Evolutionary conservation across 2,329 filamentous ascomycete species (phyloP).

Genomic region (Fusarium burgessii): DNA sequence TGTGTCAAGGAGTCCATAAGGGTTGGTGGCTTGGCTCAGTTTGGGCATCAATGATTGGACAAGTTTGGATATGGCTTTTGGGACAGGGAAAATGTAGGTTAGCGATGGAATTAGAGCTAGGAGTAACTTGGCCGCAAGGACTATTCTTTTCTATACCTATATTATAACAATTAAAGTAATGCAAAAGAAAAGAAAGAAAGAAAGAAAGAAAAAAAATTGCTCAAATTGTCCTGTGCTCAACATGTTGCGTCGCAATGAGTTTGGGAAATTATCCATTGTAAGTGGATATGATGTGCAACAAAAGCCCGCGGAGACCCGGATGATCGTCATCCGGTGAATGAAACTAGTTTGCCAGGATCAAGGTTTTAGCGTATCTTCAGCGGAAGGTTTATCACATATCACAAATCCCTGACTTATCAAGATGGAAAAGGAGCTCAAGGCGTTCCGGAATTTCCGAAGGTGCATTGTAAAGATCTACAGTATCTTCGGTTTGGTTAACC

Average conservation of each 20-base stretch:
- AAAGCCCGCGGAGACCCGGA: slow-evolving; percentile 1
- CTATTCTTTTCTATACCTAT: neutral
- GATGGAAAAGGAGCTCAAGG: neutral
- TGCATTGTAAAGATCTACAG: neutral
- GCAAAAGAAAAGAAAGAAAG: neutral
- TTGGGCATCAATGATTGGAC: neutral
- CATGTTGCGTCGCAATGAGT: neutral
- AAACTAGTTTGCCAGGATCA: neutral
- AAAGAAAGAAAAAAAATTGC: neutral
- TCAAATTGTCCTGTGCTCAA: neutral
- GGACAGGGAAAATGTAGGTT: neutral
- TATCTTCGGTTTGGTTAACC: neutral
- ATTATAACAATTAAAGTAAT: slow-evolving; percentile 14
- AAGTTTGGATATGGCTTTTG: neutral
- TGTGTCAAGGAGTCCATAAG: slow-evolving; percentile 6
- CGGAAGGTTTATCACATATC: neutral
- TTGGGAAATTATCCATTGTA: neutral
- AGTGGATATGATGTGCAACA: neutral
- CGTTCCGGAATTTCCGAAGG: neutral
- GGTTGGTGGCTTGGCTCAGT: neutral
- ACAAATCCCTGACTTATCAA: neutral
- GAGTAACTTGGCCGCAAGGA: neutral
- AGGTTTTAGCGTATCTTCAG: neutral
- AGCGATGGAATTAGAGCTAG: neutral
- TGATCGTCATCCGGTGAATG: slow-evolving; percentile 12